phyloP scores from a whole-genome alignment of 23 red algal genomes.

The Gracilaria domingensis region DNA sequence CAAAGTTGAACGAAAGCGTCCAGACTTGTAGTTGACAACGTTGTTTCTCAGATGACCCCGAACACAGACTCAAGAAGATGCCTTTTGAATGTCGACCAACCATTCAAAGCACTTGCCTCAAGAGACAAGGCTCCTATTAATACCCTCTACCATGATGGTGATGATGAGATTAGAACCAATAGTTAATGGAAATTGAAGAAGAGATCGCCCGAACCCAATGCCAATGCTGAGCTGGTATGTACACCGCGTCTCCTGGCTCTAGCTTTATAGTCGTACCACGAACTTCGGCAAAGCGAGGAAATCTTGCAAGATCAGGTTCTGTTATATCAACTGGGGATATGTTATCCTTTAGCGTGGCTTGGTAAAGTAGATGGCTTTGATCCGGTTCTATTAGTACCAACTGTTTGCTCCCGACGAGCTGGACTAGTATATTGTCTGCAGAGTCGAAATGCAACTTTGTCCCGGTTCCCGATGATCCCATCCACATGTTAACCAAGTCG shows the following conservation, averaged over 20 bases:
- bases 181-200: slow-evolving; percentile 74
- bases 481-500: slow-evolving; percentile 74
- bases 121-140: too few relatives aligned
- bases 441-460: slow-evolving; percentile 81
- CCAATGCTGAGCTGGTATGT: slow-evolving; percentile 88
- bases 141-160: too few relatives aligned
- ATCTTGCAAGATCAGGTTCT: slow-evolving; percentile 42
- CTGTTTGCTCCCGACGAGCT: slow-evolving; percentile 75
- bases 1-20: neutral
- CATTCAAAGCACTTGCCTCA: too few relatives aligned
- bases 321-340: slow-evolving; percentile 58
- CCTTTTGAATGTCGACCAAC: too few relatives aligned
- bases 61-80: neutral
- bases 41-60: neutral
- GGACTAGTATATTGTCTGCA: slow-evolving; percentile 77
- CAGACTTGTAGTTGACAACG: neutral
- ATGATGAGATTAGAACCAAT: slow-evolving; percentile 68
- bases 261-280: slow-evolving; percentile 15
- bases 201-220: slow-evolving; percentile 75
- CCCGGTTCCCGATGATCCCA: slow-evolving; percentile 67
- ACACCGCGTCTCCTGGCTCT: slow-evolving; percentile 71
- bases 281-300: slow-evolving; percentile 34
- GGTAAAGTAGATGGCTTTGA: slow-evolving; percentile 18
- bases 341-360: slow-evolving; percentile 31
- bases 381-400: slow-evolving; percentile 56